Percentiles rank a stretch among this genome's conserved stretches.
These are phyloP conservation scores for Neonectria faginata DNA, from an alignment of 2,329 filamentous ascomycete species.

Conservation along the genomic window DNA sequence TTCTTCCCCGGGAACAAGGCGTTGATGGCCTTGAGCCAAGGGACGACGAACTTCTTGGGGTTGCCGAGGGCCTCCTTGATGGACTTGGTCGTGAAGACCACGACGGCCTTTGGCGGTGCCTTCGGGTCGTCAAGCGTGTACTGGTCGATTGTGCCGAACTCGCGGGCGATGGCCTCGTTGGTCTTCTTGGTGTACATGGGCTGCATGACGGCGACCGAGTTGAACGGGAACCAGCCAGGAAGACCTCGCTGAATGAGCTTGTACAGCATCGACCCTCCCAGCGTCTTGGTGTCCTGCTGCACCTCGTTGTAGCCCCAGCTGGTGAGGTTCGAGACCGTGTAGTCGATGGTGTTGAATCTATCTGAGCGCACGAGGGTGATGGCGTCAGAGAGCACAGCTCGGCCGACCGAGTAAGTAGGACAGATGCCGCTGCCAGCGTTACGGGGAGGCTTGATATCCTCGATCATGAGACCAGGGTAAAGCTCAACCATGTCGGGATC, in stretches of 20 bases:
- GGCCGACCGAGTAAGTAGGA: constrained; percentile 63
- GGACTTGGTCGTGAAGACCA: constrained; percentile 40
- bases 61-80: constrained; percentile 50
- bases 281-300: constrained; percentile 48
- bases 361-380: constrained; percentile 69
- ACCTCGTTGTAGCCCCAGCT: constrained; percentile 57
- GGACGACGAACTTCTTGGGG: constrained; percentile 49
- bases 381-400: constrained; percentile 70
- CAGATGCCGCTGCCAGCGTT: constrained; percentile 57
- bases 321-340: constrained; percentile 55
- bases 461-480: constrained; percentile 75
- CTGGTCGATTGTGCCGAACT: constrained; percentile 50
- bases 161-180: constrained; percentile 54
- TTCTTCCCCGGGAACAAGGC: constrained; percentile 52
- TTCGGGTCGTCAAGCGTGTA: constrained; percentile 52
- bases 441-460: constrained; percentile 65
- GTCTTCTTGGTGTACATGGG: constrained; percentile 59
- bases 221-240: constrained; percentile 57
- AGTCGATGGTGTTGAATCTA: constrained; percentile 67
- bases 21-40: constrained; percentile 50
- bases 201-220: constrained; percentile 59
- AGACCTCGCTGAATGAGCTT: constrained; percentile 60
- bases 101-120: constrained; percentile 47
- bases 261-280: constrained; percentile 58
- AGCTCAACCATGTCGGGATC: constrained; percentile 76